phyloP scores from a whole-genome alignment of 1,284 basidiomycete genomes.

The Limonomyces culmigenus region DNA sequence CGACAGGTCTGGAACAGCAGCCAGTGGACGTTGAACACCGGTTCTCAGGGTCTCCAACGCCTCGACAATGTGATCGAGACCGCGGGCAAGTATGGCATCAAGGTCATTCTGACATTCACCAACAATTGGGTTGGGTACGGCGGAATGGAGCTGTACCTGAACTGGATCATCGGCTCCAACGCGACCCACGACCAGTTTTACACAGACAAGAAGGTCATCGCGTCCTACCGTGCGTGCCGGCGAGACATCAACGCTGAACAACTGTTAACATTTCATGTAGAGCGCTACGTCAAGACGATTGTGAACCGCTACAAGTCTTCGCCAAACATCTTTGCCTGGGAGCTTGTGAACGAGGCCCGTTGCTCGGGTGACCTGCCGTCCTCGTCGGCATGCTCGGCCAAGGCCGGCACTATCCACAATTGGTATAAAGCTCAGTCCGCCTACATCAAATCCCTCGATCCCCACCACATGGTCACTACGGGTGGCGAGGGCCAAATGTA shows the following conservation, averaged over 20 bases:
- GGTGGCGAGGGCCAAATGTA: slow-evolving; percentile 42
- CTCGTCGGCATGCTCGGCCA: slow-evolving; percentile 23
- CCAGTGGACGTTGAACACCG: slow-evolving; percentile 35
- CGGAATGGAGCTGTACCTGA: slow-evolving; percentile 10
- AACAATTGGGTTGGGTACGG: slow-evolving; percentile 45
- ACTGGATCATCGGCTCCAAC: slow-evolving; percentile 28
- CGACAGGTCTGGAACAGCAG: slow-evolving; percentile 29
- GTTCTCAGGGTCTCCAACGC: slow-evolving; percentile 46
- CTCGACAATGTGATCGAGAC: slow-evolving; percentile 45
- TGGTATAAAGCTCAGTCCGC: slow-evolving; percentile 36
- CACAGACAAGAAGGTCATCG: slow-evolving; percentile 26
- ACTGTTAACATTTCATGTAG: slow-evolving; percentile 13
- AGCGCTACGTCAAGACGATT: slow-evolving; percentile 33
- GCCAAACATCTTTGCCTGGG: slow-evolving; percentile 37
- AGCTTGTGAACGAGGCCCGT: slow-evolving; percentile 40
- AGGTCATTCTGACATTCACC: slow-evolving; percentile 43
- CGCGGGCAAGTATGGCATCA: slow-evolving; percentile 41
- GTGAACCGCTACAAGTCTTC: slow-evolving; percentile 38
- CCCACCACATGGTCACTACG: slow-evolving; percentile 36
- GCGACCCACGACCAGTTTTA: slow-evolving; percentile 34
- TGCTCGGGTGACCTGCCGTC: slow-evolving; percentile 30
- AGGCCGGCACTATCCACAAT: slow-evolving; percentile 24
- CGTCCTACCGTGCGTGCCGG: slow-evolving; percentile 26
- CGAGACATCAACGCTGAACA: background rate
- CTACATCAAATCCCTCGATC: slow-evolving; percentile 32